phyloP scores from a whole-genome alignment of 2,329 filamentous ascomycete species.

The Epichloe bromicola region DNA sequence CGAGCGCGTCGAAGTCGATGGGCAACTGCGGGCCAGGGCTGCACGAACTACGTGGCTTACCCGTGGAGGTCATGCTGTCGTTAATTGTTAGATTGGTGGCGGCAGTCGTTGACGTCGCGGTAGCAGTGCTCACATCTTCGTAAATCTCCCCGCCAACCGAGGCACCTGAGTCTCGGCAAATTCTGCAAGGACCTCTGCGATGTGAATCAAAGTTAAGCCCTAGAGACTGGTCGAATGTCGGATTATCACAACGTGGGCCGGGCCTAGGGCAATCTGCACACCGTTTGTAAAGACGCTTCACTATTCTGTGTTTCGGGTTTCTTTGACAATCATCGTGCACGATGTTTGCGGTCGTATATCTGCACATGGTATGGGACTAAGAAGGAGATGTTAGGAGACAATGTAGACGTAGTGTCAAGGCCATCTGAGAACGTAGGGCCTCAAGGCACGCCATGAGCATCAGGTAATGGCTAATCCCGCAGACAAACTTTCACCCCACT shows the following conservation, averaged over 20 bases:
- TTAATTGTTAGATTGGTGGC: background rate
- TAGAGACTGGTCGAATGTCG: background rate
- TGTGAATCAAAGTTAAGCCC: background rate
- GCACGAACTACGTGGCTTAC: background rate
- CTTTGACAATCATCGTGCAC: background rate
- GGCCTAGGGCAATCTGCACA: background rate
- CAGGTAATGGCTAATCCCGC: no score
- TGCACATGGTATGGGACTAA: background rate
- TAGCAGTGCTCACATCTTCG: background rate
- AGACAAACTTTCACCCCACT: no score
- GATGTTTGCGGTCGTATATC: background rate
- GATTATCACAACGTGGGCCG: background rate
- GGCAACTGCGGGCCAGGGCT: background rate
- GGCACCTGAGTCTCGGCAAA: background rate
- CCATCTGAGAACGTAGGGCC: no score
- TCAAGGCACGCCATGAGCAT: no score
- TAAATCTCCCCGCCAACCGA: background rate
- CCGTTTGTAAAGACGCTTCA: background rate
- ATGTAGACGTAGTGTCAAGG: no score
- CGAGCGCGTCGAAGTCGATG: background rate
- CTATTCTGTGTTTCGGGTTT: background rate
- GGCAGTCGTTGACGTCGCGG: background rate
- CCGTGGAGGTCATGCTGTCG: background rate
- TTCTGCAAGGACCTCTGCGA: background rate
- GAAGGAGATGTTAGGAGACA: no score